phyloP scores from a whole-genome alignment of 768 basidiomycete species.

The Tricholoma bakamatsutake region DNA sequence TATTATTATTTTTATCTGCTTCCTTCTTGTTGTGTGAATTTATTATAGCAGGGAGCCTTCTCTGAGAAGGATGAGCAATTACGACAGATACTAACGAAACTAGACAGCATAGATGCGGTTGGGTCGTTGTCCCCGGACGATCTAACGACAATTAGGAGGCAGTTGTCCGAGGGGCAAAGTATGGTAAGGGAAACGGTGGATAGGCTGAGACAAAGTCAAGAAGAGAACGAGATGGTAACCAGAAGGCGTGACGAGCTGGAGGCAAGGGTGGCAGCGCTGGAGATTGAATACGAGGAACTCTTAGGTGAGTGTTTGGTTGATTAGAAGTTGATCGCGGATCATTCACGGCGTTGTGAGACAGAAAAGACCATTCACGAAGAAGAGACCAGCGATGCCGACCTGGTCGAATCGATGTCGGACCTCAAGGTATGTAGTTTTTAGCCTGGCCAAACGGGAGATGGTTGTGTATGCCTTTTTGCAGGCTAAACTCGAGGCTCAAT shows the following conservation, averaged over 20 bases:
- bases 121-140: constrained; percentile 69
- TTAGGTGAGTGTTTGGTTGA: constrained; percentile 49
- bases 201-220: constrained; percentile 80
- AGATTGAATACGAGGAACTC: constrained; percentile 95
- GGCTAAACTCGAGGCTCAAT: constrained; percentile 93
- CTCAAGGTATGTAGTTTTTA: constrained; percentile 60
- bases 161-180: constrained; percentile 84
- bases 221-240: constrained; percentile 83
- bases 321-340: constrained; percentile 5
- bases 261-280: constrained; percentile 68
- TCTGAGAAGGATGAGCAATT: constrained; percentile 95
- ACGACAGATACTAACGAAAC: constrained; percentile 74
- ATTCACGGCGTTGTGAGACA: constrained; percentile 25
- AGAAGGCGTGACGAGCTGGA: constrained; percentile 88
- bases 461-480: constrained; percentile 26
- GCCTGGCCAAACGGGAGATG: constrained; percentile 6
- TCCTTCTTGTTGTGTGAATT: not conserved
- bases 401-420: constrained; percentile 81
- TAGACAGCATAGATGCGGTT: constrained; percentile 74
- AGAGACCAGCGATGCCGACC: constrained; percentile 76
- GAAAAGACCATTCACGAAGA: constrained; percentile 92
- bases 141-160: constrained; percentile 74
- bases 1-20: not conserved
- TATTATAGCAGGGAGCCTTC: constrained; percentile 76
- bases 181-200: constrained; percentile 87